Base-by-base conservation (phyloP, 495 filamentous ascomycete species). In the Pyrenopolyporus hunteri region DNA sequence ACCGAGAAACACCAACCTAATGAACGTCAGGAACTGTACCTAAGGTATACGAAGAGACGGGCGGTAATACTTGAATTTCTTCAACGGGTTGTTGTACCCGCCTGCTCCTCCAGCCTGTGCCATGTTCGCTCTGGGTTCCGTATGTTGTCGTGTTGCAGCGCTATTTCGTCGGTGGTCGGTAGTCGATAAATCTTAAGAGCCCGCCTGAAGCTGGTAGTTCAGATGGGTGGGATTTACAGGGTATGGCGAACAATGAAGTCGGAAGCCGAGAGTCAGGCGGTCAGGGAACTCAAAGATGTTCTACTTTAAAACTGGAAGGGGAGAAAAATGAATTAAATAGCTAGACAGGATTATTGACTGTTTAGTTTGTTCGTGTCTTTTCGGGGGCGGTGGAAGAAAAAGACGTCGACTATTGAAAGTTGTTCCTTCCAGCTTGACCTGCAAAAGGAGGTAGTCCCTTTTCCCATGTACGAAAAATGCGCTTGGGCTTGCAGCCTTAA, bases 11-110 rank as follows among this genome's bases (percentile, higher is more conserved):
- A 98, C 94, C 63, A 98, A 80, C 77, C 93, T 97, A 70, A 43
- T 28, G 68, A 61, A 44, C 16, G 25, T 75, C 31, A 54, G 49
- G 46, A 40, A 49, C 26, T 36, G 31, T 2, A 32, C 23, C 39
- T 31, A 11, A 39, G 28, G 11, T 32, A 52, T 20, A 73, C 64
- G 20, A 48, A 57, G 42, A 13, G 42, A 20, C 50, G 19, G 56
- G 32, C 23, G 44, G 59, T 67, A 83, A 63, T 80, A 97, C 93
- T 98, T 98, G 87, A 97, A 98, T 74, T 98, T 98, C 89, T 98
- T 98, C 80, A 98, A 76, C 55, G 94, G 94, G 83, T 98, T 98
- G 77, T 92, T 96, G 82, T 98, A 98, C 79, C 91, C 89, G 69
- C 85, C 89, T 62, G 84, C 74, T 74, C 76, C 75, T 72, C 73